phyloP scores from a whole-genome alignment of 2,329 filamentous ascomycete species.

The Neonectria faginata region DNA sequence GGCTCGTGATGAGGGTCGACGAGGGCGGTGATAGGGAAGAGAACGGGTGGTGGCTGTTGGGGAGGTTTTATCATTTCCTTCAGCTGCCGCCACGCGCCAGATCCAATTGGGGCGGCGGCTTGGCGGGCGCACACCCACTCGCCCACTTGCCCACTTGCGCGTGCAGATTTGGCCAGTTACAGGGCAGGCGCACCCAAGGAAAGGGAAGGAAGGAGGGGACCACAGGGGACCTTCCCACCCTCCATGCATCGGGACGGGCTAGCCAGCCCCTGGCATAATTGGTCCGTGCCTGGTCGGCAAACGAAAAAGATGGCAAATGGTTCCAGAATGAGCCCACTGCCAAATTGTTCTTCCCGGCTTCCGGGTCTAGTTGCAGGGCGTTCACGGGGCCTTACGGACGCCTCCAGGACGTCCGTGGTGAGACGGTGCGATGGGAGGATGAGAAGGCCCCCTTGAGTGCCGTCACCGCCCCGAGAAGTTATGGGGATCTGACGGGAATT shows the following conservation, averaged over 20 bases:
- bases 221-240: conserved; percentile 21
- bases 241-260: conserved; percentile 7
- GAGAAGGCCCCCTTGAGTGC: conserved; percentile 5
- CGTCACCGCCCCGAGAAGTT: conserved; percentile 28
- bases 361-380: conserved; percentile 42
- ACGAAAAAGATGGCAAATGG: conserved; percentile 40
- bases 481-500: conserved; percentile 42
- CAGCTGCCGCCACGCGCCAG: conserved; percentile 34
- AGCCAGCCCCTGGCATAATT: conserved; percentile 15
- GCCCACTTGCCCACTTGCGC: conserved; percentile 7
- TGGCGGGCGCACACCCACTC: conserved; percentile 24
- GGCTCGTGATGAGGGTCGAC: conserved; percentile 36
- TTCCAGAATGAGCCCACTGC: conserved; percentile 53
- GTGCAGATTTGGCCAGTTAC: conserved; percentile 16
- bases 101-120: conserved; percentile 31
- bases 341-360: conserved; percentile 49
- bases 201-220: conserved; percentile 26
- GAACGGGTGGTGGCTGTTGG: conserved; percentile 44
- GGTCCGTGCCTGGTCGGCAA: conserved; percentile 26
- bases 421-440: background rate
- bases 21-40: conserved; percentile 42
- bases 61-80: conserved; percentile 50
- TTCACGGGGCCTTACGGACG: conserved; percentile 26
- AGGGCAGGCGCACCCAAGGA: conserved; percentile 12
- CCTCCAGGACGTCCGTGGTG: conserved; percentile 13